Percentiles rank a stretch among this genome's conserved stretches.
Evolutionary conservation across 2,329 filamentous ascomycete species (phyloP).

Genomic region (Beauveria asiatica): DNA sequence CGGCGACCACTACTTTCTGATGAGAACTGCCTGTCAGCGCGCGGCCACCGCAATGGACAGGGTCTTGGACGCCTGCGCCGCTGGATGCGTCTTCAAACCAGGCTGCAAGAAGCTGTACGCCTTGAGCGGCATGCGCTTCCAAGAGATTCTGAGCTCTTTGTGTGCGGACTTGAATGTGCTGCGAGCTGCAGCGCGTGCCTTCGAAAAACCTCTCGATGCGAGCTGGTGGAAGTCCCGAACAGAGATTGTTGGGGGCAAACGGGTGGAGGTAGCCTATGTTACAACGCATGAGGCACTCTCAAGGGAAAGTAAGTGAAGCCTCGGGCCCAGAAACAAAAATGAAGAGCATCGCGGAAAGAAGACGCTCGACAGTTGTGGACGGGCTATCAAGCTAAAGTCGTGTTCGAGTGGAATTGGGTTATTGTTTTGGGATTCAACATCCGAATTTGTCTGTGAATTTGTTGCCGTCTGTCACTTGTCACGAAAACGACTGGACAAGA

Average conservation of each 20-base stretch:
- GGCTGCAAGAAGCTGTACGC: background rate
- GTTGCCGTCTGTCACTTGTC: too few species aligned
- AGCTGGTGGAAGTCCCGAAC: background rate
- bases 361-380: too few species aligned
- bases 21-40: constrained; percentile 13
- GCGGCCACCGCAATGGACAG: constrained; percentile 11
- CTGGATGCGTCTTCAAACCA: background rate
- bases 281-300: too few species aligned
- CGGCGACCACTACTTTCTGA: background rate
- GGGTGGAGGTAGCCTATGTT: background rate
- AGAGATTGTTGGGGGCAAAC: background rate
- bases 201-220: background rate
- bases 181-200: background rate
- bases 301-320: too few species aligned
- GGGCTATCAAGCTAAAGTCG: too few species aligned
- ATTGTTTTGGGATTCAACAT: too few species aligned
- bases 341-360: background rate
- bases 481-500: too few species aligned
- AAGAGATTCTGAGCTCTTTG: background rate
- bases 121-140: background rate
- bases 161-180: background rate
- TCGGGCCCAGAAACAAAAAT: background rate
- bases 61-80: background rate
- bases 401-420: too few species aligned
- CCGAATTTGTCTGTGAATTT: too few species aligned